Percentiles rank a stretch among this genome's conserved stretches.
Conservation (phyloP, 2,329 filamentous ascomycete species). For the Fusarium nurragi region DNA sequence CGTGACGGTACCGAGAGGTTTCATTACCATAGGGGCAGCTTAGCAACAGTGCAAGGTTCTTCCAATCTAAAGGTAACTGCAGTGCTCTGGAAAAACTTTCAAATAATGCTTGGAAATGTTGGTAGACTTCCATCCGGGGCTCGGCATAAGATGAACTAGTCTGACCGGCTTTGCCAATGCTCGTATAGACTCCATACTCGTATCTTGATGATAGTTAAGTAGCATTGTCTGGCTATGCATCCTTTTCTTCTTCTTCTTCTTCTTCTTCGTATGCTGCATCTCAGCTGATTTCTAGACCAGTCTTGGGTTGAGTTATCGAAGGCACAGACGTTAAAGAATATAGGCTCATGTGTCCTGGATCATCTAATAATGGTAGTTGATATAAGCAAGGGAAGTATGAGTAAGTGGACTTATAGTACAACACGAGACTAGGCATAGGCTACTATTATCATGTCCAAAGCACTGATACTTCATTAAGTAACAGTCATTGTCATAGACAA, state of each 20-base stretch:
- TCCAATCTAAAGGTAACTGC: no score
- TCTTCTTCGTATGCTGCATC: not conserved
- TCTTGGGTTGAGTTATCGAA: not conserved
- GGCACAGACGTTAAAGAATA: no score
- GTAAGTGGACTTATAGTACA: not conserved
- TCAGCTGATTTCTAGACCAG: not conserved
- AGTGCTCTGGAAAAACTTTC: no score
- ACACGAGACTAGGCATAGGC: no score
- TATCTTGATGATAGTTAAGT: not conserved
- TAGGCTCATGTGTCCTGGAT: no score
- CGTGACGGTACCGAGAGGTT: not conserved
- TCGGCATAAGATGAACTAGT: not conserved
- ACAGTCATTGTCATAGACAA: not conserved
- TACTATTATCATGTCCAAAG: no score
- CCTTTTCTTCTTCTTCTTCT: no score
- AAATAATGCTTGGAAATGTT: not conserved
- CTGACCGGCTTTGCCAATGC: not conserved
- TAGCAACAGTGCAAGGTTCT: not conserved
- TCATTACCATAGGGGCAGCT: not conserved
- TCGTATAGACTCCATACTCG: not conserved
- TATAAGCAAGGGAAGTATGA: not conserved
- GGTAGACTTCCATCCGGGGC: not conserved
- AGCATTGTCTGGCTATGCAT: not conserved
- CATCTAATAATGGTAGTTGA: no score
- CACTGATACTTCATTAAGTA: not conserved